A percentile compares a stretch with the other conserved stretches of the same genome.
phyloP scores from a whole-genome alignment of 257 asterid species.

The Solanum arcanum region DNA sequence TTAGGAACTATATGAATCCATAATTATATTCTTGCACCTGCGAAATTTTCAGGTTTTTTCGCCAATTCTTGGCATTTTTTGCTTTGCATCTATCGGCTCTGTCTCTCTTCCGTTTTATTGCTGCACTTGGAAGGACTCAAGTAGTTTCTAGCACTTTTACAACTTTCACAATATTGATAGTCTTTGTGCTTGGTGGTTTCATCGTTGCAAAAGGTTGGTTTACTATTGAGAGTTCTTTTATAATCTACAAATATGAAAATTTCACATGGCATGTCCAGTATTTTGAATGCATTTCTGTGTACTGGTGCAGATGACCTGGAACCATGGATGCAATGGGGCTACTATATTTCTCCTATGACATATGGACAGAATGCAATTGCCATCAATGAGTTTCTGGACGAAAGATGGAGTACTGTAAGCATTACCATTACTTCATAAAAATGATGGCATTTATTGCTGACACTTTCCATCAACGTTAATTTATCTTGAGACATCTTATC shows the following conservation, averaged over 20 bases:
- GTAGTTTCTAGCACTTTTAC: conserved; percentile 71
- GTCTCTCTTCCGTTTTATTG: conserved; percentile 71
- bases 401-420: conserved; percentile 24
- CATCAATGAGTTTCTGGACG: conserved; percentile 19
- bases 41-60: conserved; percentile 50
- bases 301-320: conserved; percentile 10
- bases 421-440: not conserved
- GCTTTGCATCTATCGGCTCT: conserved; percentile 89
- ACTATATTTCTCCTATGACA: conserved; percentile 22
- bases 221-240: not conserved
- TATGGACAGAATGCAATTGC: conserved; percentile 29
- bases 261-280: not conserved
- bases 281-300: not conserved
- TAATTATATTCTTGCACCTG: not conserved
- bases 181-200: conserved; percentile 89
- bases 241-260: not conserved
- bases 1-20: not conserved
- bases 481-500: not conserved
- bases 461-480: not conserved
- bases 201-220: conserved; percentile 71
- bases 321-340: conserved; percentile 25
- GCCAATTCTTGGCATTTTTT: conserved; percentile 66
- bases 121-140: conserved; percentile 74
- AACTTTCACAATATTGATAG: conserved; percentile 62
- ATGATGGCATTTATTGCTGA: not conserved